Percentiles rank a stretch among this genome's conserved stretches.
Evolutionary conservation across 306 rosid genomes (phyloP).

Genomic region (Senna siamea): DNA sequence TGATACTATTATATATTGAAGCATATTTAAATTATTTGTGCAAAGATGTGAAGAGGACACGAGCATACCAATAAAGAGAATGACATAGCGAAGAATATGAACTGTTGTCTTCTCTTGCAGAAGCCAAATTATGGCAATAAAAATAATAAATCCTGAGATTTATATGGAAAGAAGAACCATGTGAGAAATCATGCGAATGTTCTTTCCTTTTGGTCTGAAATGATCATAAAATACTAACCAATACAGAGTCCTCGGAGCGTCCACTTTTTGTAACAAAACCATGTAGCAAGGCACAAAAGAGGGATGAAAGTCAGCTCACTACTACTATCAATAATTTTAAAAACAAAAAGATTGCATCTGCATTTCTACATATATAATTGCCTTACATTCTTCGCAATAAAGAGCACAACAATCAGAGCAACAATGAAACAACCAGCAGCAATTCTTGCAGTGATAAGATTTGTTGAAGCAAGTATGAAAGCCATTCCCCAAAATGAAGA

Average conservation of each 20-base stretch:
- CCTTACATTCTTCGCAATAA: slow-evolving; percentile 91
- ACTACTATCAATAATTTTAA: not conserved
- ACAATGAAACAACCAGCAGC: slow-evolving; percentile 87
- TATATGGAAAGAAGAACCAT: slow-evolving; percentile 35
- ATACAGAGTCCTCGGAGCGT: slow-evolving; percentile 95
- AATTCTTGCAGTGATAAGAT: slow-evolving; percentile 77
- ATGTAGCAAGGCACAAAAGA: slow-evolving; percentile 31
- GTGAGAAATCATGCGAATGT: slow-evolving; percentile 27
- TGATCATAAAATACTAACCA: slow-evolving; percentile 58
- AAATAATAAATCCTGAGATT: slow-evolving; percentile 79
- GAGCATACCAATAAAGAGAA: slow-evolving; percentile 82
- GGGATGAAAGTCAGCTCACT: slow-evolving; percentile 35
- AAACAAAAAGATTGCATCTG: not conserved
- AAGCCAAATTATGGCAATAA: slow-evolving; percentile 82
- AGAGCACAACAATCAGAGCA: slow-evolving; percentile 85
- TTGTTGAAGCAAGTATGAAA: slow-evolving; percentile 90
- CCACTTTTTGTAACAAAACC: slow-evolving; percentile 62
- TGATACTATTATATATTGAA: not conserved
- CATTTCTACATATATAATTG: slow-evolving; percentile 10
- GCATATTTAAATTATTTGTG: slow-evolving; percentile 28
- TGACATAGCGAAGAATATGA: slow-evolving; percentile 80
- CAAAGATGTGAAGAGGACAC: slow-evolving; percentile 36
- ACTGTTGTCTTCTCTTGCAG: slow-evolving; percentile 91
- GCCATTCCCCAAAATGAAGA: slow-evolving; percentile 99
- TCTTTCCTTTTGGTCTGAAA: slow-evolving; percentile 20